phyloP scores from a whole-genome alignment of 495 filamentous ascomycete genomes.

The Annulohypoxylon stygium region DNA sequence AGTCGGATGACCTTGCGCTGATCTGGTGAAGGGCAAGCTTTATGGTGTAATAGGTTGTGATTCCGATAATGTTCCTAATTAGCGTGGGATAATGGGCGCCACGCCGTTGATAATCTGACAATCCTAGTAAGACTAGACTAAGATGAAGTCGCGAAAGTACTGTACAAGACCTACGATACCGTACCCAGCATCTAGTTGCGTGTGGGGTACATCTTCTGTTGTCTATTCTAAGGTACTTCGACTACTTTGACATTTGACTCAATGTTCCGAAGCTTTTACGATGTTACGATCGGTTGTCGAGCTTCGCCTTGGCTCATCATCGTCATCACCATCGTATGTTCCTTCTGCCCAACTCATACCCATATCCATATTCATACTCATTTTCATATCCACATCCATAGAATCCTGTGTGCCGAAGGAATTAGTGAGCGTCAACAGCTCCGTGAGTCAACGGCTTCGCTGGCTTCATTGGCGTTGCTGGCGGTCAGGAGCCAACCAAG shows the following conservation, averaged over 20 bases:
- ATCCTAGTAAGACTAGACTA: conserved; percentile 10
- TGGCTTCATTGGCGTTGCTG: conserved; percentile 19
- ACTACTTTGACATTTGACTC: background rate
- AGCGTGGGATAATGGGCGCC: conserved; percentile 43
- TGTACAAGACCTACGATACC: background rate
- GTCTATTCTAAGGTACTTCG: conserved; percentile 1
- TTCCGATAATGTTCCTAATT: conserved; percentile 33
- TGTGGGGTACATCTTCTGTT: conserved; percentile 40
- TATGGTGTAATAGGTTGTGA: conserved; percentile 33
- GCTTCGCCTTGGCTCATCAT: conserved; percentile 4
- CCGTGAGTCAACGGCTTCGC: conserved; percentile 19
- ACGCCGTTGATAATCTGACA: conserved; percentile 35
- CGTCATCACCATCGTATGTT: conserved; percentile 15
- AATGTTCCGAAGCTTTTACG: conserved; percentile 35
- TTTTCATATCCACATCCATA: conserved; percentile 2
- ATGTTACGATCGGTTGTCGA: conserved; percentile 33
- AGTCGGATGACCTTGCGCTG: conserved; percentile 35
- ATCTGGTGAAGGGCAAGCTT: conserved; percentile 31
- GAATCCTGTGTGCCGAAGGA: conserved; percentile 12
- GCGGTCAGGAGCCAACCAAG: conserved; percentile 49
- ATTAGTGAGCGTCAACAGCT: conserved; percentile 14
- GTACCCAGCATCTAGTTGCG: conserved; percentile 12
- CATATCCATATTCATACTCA: too few species aligned
- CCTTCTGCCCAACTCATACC: conserved; percentile 16
- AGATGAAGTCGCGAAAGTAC: background rate